Percentiles rank a stretch among this genome's conserved stretches.
Evolutionary conservation across 306 rosid species (phyloP).

Genomic region (Glycine soja): DNA sequence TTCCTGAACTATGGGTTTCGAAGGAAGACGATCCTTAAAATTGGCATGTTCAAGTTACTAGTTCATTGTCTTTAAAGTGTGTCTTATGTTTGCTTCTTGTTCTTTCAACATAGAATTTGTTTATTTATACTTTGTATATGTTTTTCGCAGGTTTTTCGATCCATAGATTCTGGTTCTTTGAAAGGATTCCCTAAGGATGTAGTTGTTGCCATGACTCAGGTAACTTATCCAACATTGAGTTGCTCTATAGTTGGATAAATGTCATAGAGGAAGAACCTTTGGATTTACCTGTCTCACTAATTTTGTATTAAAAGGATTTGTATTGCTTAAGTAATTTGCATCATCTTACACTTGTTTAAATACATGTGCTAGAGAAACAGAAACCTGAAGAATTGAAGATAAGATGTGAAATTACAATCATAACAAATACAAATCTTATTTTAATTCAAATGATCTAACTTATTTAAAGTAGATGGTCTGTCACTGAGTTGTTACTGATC

Average conservation of each 20-base stretch:
- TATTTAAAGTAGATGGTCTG: too few species aligned
- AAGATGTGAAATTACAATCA: too few species aligned
- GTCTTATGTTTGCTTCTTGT: constrained; percentile 30
- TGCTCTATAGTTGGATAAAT: constrained; percentile 12
- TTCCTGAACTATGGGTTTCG: constrained; percentile 75
- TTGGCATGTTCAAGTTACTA: constrained; percentile 90
- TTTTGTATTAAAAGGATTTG: too few species aligned
- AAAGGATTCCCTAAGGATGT: constrained; percentile 92
- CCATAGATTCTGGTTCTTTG: constrained; percentile 96
- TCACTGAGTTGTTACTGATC: too few species aligned
- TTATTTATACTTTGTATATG: constrained; percentile 27
- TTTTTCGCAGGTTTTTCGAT: constrained; percentile 78
- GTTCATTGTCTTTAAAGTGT: constrained; percentile 30
- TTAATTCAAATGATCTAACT: too few species aligned
- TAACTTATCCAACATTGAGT: constrained; percentile 34
- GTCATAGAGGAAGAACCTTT: neutral
- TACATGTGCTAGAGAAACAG: too few species aligned
- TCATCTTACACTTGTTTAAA: too few species aligned
- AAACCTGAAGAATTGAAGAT: too few species aligned
- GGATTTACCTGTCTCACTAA: constrained; percentile 40
- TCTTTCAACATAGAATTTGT: constrained; percentile 23
- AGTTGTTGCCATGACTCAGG: constrained; percentile 71
- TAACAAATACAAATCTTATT: too few species aligned
- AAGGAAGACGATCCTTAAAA: constrained; percentile 72
- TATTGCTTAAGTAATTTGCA: too few species aligned